Conservation (phyloP, 2,329 filamentous ascomycete genomes). For the Exophiala spinifera region DNA sequence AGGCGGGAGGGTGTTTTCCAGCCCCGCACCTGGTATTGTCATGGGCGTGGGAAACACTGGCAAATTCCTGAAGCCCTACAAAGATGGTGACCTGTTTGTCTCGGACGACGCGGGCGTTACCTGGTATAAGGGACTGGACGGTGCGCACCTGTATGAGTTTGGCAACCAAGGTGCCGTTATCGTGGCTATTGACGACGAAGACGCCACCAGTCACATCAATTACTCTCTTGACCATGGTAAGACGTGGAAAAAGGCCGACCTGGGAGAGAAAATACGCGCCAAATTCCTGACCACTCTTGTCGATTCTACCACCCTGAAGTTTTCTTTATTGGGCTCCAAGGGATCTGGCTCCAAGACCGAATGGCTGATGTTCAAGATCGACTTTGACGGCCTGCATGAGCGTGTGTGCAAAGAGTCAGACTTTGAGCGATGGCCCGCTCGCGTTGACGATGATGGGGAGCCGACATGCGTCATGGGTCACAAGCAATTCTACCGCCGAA, state of each 20-base stretch:
- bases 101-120: slow-evolving; percentile 87
- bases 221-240: slow-evolving; percentile 91
- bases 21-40: slow-evolving; percentile 84
- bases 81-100: slow-evolving; percentile 75
- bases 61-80: slow-evolving; percentile 65
- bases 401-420: slow-evolving; percentile 72
- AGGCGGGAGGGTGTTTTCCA: slow-evolving; percentile 84
- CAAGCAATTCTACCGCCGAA: slow-evolving; percentile 78
- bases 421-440: slow-evolving; percentile 85
- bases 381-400: slow-evolving; percentile 80
- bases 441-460: slow-evolving; percentile 73
- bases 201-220: slow-evolving; percentile 59
- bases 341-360: slow-evolving; percentile 52
- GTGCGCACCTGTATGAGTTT: slow-evolving; percentile 93
- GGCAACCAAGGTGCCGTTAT: slow-evolving; percentile 89
- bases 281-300: slow-evolving; percentile 79
- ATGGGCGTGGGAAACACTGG: slow-evolving; percentile 95
- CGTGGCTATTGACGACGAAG: slow-evolving; percentile 71
- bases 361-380: slow-evolving; percentile 69
- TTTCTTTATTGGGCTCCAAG: slow-evolving; percentile 68
- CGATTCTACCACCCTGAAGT: slow-evolving; percentile 90
- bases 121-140: slow-evolving; percentile 71
- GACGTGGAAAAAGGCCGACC: slow-evolving; percentile 69
- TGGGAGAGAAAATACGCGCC: slow-evolving; percentile 68
- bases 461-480: slow-evolving; percentile 94